Percentiles rank a stretch among this genome's conserved stretches.
Conservation (phyloP, 768 basidiomycete genomes). For the Hemileccinum impolitum region DNA sequence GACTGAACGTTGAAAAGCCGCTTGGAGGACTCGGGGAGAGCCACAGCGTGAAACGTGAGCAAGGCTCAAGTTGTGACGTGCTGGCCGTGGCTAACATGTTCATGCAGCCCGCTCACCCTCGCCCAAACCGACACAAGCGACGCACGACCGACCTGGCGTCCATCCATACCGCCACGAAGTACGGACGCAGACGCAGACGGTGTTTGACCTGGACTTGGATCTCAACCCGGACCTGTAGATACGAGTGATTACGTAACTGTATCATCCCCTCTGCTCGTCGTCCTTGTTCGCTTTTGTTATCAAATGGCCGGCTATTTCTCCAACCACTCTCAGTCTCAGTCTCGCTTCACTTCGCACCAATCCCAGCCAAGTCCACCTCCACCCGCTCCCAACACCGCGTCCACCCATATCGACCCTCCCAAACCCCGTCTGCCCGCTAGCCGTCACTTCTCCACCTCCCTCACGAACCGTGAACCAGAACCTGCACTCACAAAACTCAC, state of each 20-base stretch:
- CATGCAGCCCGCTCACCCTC: constrained; percentile 58
- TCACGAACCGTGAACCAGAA: constrained; percentile 38
- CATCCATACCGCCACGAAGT: constrained; percentile 74
- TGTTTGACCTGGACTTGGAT: constrained; percentile 81
- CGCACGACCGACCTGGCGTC: constrained; percentile 48
- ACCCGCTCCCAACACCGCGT: neutral
- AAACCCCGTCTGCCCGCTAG: constrained; percentile 56
- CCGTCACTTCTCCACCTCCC: constrained; percentile 70
- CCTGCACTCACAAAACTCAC: constrained; percentile 41
- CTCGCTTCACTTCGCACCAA: constrained; percentile 63
- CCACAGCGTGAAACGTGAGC: constrained; percentile 73
- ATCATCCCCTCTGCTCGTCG: neutral
- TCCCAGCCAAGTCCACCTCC: constrained; percentile 20
- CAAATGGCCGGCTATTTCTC: constrained; percentile 76
- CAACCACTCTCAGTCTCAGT: constrained; percentile 66
- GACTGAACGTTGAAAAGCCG: constrained; percentile 76
- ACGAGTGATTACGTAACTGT: constrained; percentile 22
- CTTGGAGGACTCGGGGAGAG: constrained; percentile 77
- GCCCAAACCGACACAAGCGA: constrained; percentile 47
- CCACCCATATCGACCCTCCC: constrained; percentile 17
- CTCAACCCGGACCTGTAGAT: constrained; percentile 74
- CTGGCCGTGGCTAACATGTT: constrained; percentile 5
- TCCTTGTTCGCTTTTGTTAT: constrained; percentile 21
- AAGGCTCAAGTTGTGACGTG: neutral
- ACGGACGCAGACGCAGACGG: constrained; percentile 53